A percentile compares a stretch with the other conserved stretches of the same genome.
These are phyloP conservation scores for Clarireedia paspali DNA, from an alignment of 2,329 filamentous ascomycete species.

Conservation along the genomic window DNA sequence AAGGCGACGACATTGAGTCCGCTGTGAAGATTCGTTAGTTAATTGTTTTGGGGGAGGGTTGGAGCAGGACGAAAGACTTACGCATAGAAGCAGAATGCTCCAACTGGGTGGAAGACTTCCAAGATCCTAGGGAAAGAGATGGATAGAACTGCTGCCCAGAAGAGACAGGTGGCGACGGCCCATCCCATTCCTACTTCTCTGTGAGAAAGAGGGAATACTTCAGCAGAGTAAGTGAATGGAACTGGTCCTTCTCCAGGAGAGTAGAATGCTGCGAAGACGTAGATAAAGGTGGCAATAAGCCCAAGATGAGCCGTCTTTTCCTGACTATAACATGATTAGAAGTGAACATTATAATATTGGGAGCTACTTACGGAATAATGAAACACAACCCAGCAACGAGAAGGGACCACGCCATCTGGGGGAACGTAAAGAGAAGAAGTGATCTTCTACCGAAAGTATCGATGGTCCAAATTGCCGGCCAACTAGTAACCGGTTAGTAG, in stretches of 20 bases:
- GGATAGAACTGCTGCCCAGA: conserved; percentile 53
- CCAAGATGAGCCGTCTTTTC: conserved; percentile 35
- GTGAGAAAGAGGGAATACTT: conserved; percentile 56
- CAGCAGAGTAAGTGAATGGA: conserved; percentile 53
- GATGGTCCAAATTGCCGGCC: conserved; percentile 52
- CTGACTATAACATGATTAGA: background rate
- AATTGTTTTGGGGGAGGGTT: background rate
- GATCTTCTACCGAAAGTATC: conserved; percentile 56
- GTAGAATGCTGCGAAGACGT: conserved; percentile 58
- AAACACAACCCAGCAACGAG: conserved; percentile 52
- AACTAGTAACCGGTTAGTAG: conserved; percentile 53
- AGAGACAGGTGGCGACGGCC: conserved; percentile 52
- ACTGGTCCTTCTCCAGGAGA: conserved; percentile 56
- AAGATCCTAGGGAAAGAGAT: conserved; percentile 36
- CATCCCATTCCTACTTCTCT: conserved; percentile 56
- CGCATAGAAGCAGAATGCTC: conserved; percentile 47
- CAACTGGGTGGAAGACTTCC: conserved; percentile 22
- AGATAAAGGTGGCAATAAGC: conserved; percentile 53
- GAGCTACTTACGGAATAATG: conserved; percentile 34
- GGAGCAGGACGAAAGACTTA: background rate
- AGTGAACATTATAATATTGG: background rate
- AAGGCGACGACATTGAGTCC: conserved; percentile 47
- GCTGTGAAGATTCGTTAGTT: background rate
- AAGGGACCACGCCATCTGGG: conserved; percentile 58
- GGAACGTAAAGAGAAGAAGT: conserved; percentile 57